These are phyloP conservation scores for Dactylis glomerata DNA, from an alignment of 176 grass and related monocot species.

Conservation along the genomic window DNA sequence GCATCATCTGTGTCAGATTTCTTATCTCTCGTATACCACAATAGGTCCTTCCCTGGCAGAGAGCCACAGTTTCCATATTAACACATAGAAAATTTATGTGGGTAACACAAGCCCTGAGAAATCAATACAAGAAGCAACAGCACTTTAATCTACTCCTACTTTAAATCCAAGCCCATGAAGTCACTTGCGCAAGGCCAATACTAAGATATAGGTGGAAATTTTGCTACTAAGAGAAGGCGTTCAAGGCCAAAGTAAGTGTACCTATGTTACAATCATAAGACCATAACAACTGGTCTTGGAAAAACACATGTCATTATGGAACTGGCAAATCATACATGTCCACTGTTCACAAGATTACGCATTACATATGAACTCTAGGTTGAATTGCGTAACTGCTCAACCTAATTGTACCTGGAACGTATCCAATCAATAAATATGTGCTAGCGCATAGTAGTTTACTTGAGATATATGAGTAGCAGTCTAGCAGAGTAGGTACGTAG, in stretches of 20 bases:
- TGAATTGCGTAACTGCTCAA: background rate
- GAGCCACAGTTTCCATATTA: background rate
- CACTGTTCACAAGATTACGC: background rate
- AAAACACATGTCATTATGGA: background rate
- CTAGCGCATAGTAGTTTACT: background rate
- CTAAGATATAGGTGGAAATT: background rate
- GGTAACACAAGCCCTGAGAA: conserved; percentile 1
- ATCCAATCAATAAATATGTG: background rate
- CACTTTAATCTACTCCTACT: background rate
- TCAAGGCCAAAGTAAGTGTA: background rate
- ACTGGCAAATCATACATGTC: background rate
- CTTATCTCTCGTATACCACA: conserved; percentile 88
- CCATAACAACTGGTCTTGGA: background rate
- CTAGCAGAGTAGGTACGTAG: background rate
- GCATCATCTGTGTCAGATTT: conserved; percentile 62
- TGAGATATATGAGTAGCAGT: background rate
- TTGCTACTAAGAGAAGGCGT: background rate
- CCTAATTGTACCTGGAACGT: background rate
- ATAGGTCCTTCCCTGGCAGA: conserved; percentile 74
- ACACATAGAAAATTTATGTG: background rate
- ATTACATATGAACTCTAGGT: background rate
- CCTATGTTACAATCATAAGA: background rate
- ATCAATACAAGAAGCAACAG: conserved; percentile 1
- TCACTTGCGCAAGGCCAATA: background rate
- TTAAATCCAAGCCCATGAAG: background rate